Evolutionary conservation across 805 yeast genomes (phyloP), one percentile per base, ranked within the genome.

Genomic region (Diddensiella caesifluorescens): DNA sequence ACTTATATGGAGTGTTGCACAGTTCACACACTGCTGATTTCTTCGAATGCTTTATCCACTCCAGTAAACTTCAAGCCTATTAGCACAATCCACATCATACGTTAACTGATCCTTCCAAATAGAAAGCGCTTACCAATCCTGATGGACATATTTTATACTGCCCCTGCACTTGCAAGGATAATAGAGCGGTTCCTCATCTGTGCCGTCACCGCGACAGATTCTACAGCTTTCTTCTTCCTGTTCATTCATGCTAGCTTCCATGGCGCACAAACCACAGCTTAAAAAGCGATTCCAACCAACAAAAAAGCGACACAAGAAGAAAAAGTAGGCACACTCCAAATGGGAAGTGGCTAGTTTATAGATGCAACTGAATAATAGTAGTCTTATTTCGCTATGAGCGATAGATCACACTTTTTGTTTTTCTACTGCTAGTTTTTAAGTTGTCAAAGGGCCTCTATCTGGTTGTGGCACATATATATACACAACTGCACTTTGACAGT

Each of bases 101-200:
- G 25, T 12, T 32, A 25, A 5, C 20, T 5, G 16, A 22, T 12
- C 18, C 9, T 15, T n/a, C n/a, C n/a, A n/a, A n/a, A n/a, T n/a
- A n/a, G n/a, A n/a, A n/a, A n/a, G n/a, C n/a, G 43, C 60, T 39
- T 47, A 57, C 61, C 99, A 92, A 42, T 83, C 94, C 61, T 90
- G 95, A 61, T 92, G 99, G 41, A 92, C 85, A 55, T 80, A 89
- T 59, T 82, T 83, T 60, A 92, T 94, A 10, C 95, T 83, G 1
- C 99, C 99, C 40, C 87, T 72, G 64, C 98, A 92, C 55, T 77
- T 80, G 64, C 99, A 92, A 2, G 98, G 98, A 61, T 84, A 89
- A 49, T 75, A 81, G 35, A 92, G 67, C 3, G 96, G 96, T 49
- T 84, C 86, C 1, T 74, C 77, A 0, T 64, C 65, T 0, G 92